phyloP scores from a whole-genome alignment of 2,329 filamentous ascomycete species.

The Exserohilum rostratum region DNA sequence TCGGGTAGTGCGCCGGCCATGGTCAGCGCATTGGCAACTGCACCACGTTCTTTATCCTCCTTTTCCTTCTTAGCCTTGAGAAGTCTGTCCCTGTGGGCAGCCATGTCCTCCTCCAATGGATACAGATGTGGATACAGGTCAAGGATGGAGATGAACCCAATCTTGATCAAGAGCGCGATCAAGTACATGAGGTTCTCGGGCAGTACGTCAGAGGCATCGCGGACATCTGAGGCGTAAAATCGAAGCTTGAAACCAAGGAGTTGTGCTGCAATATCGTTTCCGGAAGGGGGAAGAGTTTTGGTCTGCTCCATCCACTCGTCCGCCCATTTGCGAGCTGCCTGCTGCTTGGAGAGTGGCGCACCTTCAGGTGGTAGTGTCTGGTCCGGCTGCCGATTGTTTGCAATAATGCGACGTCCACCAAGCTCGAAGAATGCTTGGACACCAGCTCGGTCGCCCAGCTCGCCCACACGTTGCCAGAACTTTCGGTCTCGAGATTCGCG shows the following conservation, averaged over 20 bases:
- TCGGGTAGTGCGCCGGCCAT: constrained; percentile 87
- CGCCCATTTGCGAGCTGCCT: constrained; percentile 45
- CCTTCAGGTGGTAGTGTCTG: constrained; percentile 34
- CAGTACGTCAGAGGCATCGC: constrained; percentile 75
- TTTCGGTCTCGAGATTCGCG: constrained; percentile 70
- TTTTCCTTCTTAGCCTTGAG: constrained; percentile 70
- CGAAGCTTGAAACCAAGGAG: constrained; percentile 95
- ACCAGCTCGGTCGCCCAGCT: constrained; percentile 61
- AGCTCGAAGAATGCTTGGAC: constrained; percentile 89
- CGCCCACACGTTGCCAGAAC: constrained; percentile 83
- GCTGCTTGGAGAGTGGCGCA: constrained; percentile 48
- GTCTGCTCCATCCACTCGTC: constrained; percentile 79
- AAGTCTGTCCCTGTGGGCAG: constrained; percentile 70
- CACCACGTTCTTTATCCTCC: constrained; percentile 72
- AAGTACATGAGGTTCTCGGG: constrained; percentile 94
- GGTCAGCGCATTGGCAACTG: constrained; percentile 79
- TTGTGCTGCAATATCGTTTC: constrained; percentile 91
- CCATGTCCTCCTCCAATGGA: constrained; percentile 84
- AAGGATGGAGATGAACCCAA: constrained; percentile 90
- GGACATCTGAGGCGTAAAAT: constrained; percentile 84
- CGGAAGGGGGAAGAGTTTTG: constrained; percentile 78
- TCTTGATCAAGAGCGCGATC: constrained; percentile 90
- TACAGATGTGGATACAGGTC: constrained; percentile 94
- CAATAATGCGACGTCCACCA: constrained; percentile 70
- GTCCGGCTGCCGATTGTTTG: constrained; percentile 37